Evolutionary conservation across 768 basidiomycete genomes (phyloP).

Genomic region (Naganishia onofrii): DNA sequence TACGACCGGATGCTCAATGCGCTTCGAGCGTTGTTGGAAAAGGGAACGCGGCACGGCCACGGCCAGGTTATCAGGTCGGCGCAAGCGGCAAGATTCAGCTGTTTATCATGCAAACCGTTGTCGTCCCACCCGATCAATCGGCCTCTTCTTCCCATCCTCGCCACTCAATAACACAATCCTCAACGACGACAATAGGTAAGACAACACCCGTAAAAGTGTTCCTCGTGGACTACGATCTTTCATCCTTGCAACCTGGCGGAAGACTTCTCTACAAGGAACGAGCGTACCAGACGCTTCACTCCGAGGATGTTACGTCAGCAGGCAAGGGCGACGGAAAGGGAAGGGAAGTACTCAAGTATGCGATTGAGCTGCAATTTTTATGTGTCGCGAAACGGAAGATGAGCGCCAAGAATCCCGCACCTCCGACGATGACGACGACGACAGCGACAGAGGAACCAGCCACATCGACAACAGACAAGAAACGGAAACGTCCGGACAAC

Average conservation of each 20-base stretch:
- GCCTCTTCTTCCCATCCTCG: not conserved
- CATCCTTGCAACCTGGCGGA: constrained; percentile 39
- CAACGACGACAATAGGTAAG: not conserved
- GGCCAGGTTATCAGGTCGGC: constrained; percentile 16
- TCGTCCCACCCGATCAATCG: not conserved
- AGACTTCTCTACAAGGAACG: constrained; percentile 44
- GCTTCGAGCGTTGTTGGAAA: too few relatives aligned
- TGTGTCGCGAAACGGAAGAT: constrained; percentile 34
- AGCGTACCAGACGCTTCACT: constrained; percentile 36
- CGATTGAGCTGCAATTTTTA: constrained; percentile 47
- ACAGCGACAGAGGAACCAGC: too few relatives aligned
- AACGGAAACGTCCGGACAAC: constrained; percentile 2
- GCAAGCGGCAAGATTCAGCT: constrained; percentile 7
- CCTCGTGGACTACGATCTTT: constrained; percentile 47
- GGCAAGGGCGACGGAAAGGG: not conserved
- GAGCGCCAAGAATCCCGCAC: not conserved
- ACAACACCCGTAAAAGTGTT: constrained; percentile 44
- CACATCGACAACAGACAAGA: not conserved
- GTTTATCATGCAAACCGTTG: constrained; percentile 21
- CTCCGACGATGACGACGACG: not conserved
- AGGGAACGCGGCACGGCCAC: not conserved
- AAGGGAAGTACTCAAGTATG: constrained; percentile 40
- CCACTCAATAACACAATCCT: too few relatives aligned
- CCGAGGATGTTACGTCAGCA: too few relatives aligned
- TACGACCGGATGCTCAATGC: not conserved